Evolutionary conservation across 805 yeast species (phyloP).

Genomic region (Saturnispora sanitii): DNA sequence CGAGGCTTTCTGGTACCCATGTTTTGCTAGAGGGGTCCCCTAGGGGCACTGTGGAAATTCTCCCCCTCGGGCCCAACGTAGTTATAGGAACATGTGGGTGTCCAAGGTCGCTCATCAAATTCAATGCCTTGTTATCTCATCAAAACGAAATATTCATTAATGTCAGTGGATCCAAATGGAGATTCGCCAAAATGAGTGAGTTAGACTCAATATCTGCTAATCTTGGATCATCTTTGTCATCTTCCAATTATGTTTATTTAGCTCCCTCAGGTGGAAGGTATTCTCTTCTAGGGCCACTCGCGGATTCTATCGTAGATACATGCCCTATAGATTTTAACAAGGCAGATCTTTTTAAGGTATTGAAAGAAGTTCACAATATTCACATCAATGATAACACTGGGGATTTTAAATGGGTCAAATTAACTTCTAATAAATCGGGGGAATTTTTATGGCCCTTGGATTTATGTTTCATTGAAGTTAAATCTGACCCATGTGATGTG

Average conservation of each 20-base stretch:
- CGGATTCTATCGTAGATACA: too few relatives aligned
- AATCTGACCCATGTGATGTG: too few relatives aligned
- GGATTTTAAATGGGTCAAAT: conserved; percentile 37
- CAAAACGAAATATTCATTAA: conserved; percentile 35
- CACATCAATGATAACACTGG: background rate
- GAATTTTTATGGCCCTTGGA: conserved; percentile 66
- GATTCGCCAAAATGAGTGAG: conserved; percentile 24
- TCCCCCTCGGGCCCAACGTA: too few relatives aligned
- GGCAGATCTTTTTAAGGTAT: too few relatives aligned
- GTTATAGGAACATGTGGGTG: too few relatives aligned
- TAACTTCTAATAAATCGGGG: conserved; percentile 33
- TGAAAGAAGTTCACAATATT: too few relatives aligned
- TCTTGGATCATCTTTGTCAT: too few relatives aligned
- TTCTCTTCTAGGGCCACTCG: too few relatives aligned
- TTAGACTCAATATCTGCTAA: too few relatives aligned
- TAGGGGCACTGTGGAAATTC: background rate
- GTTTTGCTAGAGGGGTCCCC: conserved; percentile 14
- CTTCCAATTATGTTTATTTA: too few relatives aligned
- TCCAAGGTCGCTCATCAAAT: conserved; percentile 31
- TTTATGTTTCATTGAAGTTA: conserved; percentile 51
- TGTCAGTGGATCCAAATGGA: conserved; percentile 20
- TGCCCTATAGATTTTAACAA: too few relatives aligned
- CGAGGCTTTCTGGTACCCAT: conserved; percentile 18
- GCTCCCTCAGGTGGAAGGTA: too few relatives aligned
- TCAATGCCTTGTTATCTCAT: conserved; percentile 39